phyloP scores from a whole-genome alignment of 345 rosid genomes.

The Eutrema yunnanense region DNA sequence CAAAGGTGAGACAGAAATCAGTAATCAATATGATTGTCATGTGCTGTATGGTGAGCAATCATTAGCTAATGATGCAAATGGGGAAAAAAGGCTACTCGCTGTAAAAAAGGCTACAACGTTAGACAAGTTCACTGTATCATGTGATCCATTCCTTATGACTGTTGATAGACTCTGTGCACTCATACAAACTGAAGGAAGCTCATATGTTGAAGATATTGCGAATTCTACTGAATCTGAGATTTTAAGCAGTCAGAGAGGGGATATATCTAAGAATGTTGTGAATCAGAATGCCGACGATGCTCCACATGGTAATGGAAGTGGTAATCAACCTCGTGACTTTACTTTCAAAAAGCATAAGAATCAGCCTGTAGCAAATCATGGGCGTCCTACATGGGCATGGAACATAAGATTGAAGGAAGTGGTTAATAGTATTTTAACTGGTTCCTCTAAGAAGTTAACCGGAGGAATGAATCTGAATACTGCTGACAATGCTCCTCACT shows the following conservation, averaged over 20 bases:
- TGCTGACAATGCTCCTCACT: conserved; percentile 57
- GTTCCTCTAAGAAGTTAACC: conserved; percentile 42
- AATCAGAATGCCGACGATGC: conserved; percentile 22
- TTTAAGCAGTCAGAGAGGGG: conserved; percentile 21
- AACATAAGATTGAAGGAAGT: conserved; percentile 31
- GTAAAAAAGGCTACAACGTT: conserved; percentile 20
- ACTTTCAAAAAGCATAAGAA: conserved; percentile 34
- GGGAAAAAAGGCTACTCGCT: conserved; percentile 8
- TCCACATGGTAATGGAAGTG: conserved; percentile 32
- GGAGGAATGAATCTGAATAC: conserved; percentile 41
- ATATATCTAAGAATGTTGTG: conserved; percentile 25
- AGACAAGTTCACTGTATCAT: conserved; percentile 32
- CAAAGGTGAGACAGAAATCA: conserved; percentile 35
- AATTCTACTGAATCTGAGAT: conserved; percentile 29
- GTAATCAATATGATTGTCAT: conserved; percentile 7
- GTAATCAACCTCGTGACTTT: conserved; percentile 23
- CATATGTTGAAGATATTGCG: conserved; percentile 16
- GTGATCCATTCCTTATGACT: conserved; percentile 67
- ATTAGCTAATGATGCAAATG: conserved; percentile 24
- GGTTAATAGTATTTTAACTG: conserved; percentile 29
- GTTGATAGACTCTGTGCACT: conserved; percentile 41
- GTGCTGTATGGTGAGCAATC: conserved; percentile 18
- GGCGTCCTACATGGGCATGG: conserved; percentile 32
- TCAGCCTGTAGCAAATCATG: conserved; percentile 33
- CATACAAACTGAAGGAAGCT: conserved; percentile 31